A percentile compares a stretch with the other conserved stretches of the same genome.
Evolutionary conservation across 2,329 filamentous ascomycete species (phyloP).

Genomic region (Penicillium expansum): DNA sequence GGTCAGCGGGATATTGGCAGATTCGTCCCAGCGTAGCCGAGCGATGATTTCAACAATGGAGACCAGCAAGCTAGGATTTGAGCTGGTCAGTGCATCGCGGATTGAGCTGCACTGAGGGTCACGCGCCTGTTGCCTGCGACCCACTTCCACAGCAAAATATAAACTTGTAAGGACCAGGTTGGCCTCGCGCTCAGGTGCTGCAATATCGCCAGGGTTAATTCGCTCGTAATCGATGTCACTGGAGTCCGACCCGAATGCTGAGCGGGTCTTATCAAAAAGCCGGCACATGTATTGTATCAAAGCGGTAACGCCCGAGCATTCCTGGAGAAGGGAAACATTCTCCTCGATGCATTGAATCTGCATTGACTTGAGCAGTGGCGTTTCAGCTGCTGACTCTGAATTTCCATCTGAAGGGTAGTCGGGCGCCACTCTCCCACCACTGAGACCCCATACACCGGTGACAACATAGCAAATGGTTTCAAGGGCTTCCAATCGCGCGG

Average conservation of each 20-base stretch:
- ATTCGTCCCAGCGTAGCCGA: constrained; percentile 68
- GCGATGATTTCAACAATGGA: constrained; percentile 69
- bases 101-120: constrained; percentile 25
- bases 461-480: constrained; percentile 54
- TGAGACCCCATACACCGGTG: constrained; percentile 68
- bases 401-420: constrained; percentile 32
- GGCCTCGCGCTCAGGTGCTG: constrained; percentile 40
- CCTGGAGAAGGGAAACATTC: constrained; percentile 39
- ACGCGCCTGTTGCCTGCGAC: constrained; percentile 36
- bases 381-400: constrained; percentile 40
- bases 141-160: constrained; percentile 44
- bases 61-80: constrained; percentile 67
- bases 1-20: constrained; percentile 55
- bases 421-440: constrained; percentile 50
- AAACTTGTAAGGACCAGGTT: constrained; percentile 45
- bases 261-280: constrained; percentile 40
- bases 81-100: constrained; percentile 46
- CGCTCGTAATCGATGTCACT: constrained; percentile 33
- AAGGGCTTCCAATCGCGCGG: constrained; percentile 45
- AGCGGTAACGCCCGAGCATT: constrained; percentile 35
- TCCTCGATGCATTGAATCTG: constrained; percentile 49
- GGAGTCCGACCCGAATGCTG: constrained; percentile 22
- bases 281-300: constrained; percentile 40
- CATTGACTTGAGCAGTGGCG: constrained; percentile 47
- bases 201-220: constrained; percentile 33